Evolutionary conservation across 352 stramenopile genomes (phyloP).

Genomic region (Phytopythium sindhum): DNA sequence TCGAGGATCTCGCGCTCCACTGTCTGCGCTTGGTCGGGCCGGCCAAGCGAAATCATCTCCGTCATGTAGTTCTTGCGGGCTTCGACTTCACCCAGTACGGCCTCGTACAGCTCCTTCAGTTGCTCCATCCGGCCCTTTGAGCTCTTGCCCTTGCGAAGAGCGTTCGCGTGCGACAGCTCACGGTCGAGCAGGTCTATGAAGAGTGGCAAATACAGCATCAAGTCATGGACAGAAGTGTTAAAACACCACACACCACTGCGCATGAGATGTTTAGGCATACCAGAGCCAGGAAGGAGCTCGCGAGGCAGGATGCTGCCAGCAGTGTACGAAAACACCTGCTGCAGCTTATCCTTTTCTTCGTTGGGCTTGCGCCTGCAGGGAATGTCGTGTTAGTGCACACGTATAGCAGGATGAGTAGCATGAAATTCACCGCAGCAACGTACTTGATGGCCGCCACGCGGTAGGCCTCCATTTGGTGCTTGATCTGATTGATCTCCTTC

Average conservation of each 20-base stretch:
- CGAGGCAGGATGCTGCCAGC: slow-evolving; percentile 63
- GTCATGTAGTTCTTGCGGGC: slow-evolving; percentile 56
- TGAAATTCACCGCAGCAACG: neutral
- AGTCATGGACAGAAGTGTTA: neutral
- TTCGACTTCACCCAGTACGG: slow-evolving; percentile 60
- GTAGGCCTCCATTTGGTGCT: slow-evolving; percentile 64
- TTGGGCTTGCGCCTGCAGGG: slow-evolving; percentile 35
- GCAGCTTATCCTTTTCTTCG: slow-evolving; percentile 81
- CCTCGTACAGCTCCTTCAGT: slow-evolving; percentile 62
- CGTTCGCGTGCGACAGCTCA: slow-evolving; percentile 56
- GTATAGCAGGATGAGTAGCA: neutral
- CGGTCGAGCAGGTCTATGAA: slow-evolving; percentile 49
- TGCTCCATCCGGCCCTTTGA: slow-evolving; percentile 42
- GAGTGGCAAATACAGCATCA: neutral
- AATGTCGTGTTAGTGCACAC: neutral
- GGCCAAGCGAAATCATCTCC: slow-evolving; percentile 59
- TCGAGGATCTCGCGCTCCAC: slow-evolving; percentile 68
- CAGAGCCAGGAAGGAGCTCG: slow-evolving; percentile 65
- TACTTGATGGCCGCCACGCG: slow-evolving; percentile 52
- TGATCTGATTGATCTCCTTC: slow-evolving; percentile 73
- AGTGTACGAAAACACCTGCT: slow-evolving; percentile 74
- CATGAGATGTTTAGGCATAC: slow-evolving; percentile 17
- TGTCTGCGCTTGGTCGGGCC: slow-evolving; percentile 30
- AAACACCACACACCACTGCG: neutral
- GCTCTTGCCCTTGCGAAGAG: slow-evolving; percentile 29